phyloP scores from a whole-genome alignment of 192 early-diverging fungal species.

The Backusella sp. region DNA sequence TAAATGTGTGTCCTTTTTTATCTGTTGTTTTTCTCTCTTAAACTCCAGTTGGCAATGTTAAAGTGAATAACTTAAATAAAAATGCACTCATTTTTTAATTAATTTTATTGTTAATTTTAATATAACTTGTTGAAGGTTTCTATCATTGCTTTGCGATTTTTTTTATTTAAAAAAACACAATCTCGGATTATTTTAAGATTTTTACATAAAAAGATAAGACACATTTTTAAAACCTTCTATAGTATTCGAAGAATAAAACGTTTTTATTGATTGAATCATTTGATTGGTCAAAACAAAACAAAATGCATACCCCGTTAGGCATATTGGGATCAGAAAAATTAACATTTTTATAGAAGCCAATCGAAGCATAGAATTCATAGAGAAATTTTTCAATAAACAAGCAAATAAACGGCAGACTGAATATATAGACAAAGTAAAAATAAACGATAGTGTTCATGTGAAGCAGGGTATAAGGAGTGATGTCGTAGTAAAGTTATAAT shows the following conservation, averaged over 20 bases:
- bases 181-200: neutral
- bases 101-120: neutral
- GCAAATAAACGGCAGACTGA: neutral
- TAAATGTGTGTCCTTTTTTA: too few relatives aligned
- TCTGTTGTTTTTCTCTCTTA: too few relatives aligned
- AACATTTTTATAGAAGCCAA: neutral
- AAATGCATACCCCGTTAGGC: neutral
- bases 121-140: neutral
- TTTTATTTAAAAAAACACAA: too few relatives aligned
- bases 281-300: neutral
- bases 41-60: neutral
- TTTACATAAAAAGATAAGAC: neutral
- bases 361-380: neutral
- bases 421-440: neutral
- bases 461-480: neutral
- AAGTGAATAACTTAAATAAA: neutral
- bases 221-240: neutral
- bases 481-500: neutral
- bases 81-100: neutral
- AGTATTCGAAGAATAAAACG: slow-evolving; percentile 3
- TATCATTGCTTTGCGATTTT: neutral
- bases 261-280: neutral
- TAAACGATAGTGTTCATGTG: neutral
- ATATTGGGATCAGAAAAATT: neutral
- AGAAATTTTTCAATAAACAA: neutral